phyloP scores from a whole-genome alignment of 2,329 filamentous ascomycete genomes.

The Aspergillus amoenus region DNA sequence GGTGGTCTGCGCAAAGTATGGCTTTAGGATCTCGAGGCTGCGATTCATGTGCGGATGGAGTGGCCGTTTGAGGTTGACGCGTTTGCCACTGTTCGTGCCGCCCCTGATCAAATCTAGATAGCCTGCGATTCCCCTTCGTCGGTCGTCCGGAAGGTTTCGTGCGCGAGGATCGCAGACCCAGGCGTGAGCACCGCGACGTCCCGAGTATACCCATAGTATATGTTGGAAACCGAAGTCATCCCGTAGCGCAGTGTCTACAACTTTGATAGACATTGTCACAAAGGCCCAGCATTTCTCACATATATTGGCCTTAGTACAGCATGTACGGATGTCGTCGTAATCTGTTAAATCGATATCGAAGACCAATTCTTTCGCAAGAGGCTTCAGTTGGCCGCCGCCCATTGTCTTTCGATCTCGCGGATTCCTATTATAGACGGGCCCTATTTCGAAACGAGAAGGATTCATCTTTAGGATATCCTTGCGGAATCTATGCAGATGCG shows the following conservation, averaged over 20 bases:
- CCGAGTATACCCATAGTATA: constrained; percentile 98
- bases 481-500: constrained; percentile 61
- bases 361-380: constrained; percentile 88
- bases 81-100: constrained; percentile 80
- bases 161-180: constrained; percentile 96
- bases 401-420: constrained; percentile 89
- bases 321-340: constrained; percentile 95
- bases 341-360: constrained; percentile 99
- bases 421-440: constrained; percentile 93
- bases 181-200: constrained; percentile 91
- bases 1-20: constrained; percentile 80
- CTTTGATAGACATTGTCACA: constrained; percentile 96
- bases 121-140: constrained; percentile 77
- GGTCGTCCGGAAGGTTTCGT: constrained; percentile 79
- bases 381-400: constrained; percentile 75
- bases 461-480: constrained; percentile 88
- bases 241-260: constrained; percentile 79
- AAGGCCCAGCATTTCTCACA: constrained; percentile 95
- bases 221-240: constrained; percentile 97
- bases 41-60: constrained; percentile 86
- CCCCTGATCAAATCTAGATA: constrained; percentile 91
- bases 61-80: constrained; percentile 78
- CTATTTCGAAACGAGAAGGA: constrained; percentile 95
- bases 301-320: constrained; percentile 90
- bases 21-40: constrained; percentile 79